A percentile compares a stretch with the other conserved stretches of the same genome.
phyloP scores from a whole-genome alignment of 2,329 filamentous ascomycete species.

The Phoma sp. region DNA sequence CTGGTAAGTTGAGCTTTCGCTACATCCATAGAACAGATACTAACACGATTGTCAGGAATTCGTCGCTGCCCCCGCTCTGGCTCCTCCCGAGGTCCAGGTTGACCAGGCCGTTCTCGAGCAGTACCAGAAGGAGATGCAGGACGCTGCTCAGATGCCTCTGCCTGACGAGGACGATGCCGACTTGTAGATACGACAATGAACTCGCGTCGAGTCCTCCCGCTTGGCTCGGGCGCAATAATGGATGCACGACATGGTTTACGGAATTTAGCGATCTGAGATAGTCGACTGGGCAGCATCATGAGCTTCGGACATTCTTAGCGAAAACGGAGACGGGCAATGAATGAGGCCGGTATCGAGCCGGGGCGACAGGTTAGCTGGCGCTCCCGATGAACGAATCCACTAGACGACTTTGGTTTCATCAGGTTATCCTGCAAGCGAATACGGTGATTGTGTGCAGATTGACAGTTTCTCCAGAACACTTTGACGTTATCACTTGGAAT shows the following conservation, averaged over 20 bases:
- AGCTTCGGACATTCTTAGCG: constrained; percentile 37
- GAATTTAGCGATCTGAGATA: constrained; percentile 31
- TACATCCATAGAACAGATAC: constrained; percentile 17
- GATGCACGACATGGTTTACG: constrained; percentile 36
- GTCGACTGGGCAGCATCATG: constrained; percentile 26
- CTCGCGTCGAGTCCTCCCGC: constrained; percentile 26
- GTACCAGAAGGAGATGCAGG: constrained; percentile 88
- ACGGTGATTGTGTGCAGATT: not conserved
- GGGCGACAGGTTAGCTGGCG: constrained; percentile 43
- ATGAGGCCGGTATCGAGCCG: constrained; percentile 25
- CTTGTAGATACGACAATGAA: constrained; percentile 52
- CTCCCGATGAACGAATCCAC: constrained; percentile 36
- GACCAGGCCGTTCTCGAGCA: constrained; percentile 80
- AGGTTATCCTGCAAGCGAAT: constrained; percentile 1
- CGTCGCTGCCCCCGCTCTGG: constrained; percentile 91
- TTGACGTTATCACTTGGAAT: not conserved
- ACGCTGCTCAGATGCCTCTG: constrained; percentile 80
- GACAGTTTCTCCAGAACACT: not conserved
- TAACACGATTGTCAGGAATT: constrained; percentile 72
- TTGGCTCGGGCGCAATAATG: constrained; percentile 32
- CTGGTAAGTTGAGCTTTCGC: constrained; percentile 64
- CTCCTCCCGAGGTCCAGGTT: constrained; percentile 89
- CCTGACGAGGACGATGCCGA: constrained; percentile 90
- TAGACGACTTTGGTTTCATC: constrained; percentile 28
- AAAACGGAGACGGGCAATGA: constrained; percentile 32